Evolutionary conservation across 2,329 filamentous ascomycete genomes (phyloP).

Genomic region (Nakataea oryzae): DNA sequence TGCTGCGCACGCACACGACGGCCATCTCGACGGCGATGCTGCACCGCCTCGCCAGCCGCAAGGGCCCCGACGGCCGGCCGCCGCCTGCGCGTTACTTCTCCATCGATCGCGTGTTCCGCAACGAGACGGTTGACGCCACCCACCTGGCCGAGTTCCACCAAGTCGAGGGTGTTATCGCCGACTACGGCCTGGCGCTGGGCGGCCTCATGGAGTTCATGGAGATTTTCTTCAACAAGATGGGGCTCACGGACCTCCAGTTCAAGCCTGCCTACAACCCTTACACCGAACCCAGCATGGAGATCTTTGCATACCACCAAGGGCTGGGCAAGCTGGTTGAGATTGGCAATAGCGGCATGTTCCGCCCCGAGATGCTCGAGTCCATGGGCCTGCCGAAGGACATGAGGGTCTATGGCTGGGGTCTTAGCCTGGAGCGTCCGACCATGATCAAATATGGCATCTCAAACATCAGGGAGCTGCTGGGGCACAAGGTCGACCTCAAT

Average conservation of each 20-base stretch:
- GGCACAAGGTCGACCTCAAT: constrained; percentile 88
- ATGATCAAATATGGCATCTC: constrained; percentile 93
- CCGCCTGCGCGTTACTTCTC: constrained; percentile 87
- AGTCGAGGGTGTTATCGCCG: constrained; percentile 95
- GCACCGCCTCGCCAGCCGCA: constrained; percentile 69
- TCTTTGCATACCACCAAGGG: constrained; percentile 89
- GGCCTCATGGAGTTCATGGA: constrained; percentile 63
- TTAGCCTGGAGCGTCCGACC: constrained; percentile 85
- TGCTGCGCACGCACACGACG: constrained; percentile 93
- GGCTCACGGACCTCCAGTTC: constrained; percentile 75
- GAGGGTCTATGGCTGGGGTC: constrained; percentile 87
- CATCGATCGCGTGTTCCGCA: constrained; percentile 96
- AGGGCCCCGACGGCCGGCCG: constrained; percentile 57
- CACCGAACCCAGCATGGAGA: constrained; percentile 95
- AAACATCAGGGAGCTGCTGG: constrained; percentile 86
- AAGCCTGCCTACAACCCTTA: constrained; percentile 96
- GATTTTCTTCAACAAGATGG: constrained; percentile 82
- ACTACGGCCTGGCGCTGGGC: constrained; percentile 85
- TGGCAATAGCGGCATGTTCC: constrained; percentile 97
- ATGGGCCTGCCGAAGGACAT: constrained; percentile 83
- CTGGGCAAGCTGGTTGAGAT: constrained; percentile 91
- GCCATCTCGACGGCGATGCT: constrained; percentile 85
- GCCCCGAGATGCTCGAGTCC: constrained; percentile 90
- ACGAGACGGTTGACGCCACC: constrained; percentile 93
- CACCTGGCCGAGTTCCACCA: constrained; percentile 98